Evolutionary conservation across 2,329 filamentous ascomycete species (phyloP).

Genomic region (Aulographum hederae): DNA sequence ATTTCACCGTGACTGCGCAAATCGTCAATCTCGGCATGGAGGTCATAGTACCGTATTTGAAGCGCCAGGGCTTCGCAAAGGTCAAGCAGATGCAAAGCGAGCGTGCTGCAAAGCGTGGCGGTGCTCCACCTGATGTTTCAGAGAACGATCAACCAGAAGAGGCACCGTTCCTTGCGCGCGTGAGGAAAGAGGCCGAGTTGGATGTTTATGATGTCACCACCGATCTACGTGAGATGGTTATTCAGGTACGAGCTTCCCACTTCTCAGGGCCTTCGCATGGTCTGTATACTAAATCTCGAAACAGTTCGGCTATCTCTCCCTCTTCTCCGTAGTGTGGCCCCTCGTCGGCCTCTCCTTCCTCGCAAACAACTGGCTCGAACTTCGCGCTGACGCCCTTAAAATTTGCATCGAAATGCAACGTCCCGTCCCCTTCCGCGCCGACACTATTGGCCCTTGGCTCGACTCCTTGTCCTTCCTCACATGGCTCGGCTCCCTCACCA

Average conservation of each 20-base stretch:
- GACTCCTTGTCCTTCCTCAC: constrained; percentile 74
- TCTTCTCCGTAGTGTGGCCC: constrained; percentile 92
- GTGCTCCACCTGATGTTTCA: constrained; percentile 27
- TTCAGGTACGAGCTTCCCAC: constrained; percentile 44
- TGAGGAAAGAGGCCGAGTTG: constrained; percentile 67
- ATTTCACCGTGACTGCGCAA: constrained; percentile 87
- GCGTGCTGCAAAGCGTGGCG: constrained; percentile 37
- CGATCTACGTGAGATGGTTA: constrained; percentile 86
- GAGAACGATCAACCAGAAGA: constrained; percentile 58
- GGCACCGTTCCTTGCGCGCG: constrained; percentile 57
- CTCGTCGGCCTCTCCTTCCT: constrained; percentile 79
- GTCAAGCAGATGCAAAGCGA: constrained; percentile 55
- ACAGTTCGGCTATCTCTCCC: constrained; percentile 63
- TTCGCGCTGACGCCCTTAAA: constrained; percentile 86
- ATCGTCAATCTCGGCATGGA: constrained; percentile 77
- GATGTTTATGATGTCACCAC: constrained; percentile 74
- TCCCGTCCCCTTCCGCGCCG: constrained; percentile 74
- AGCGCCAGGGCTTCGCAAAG: constrained; percentile 59
- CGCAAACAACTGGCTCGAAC: constrained; percentile 89
- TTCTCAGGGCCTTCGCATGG: not conserved
- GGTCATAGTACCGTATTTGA: constrained; percentile 67
- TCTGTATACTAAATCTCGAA: no score
- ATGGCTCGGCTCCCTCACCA: constrained; percentile 82
- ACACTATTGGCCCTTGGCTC: constrained; percentile 89
- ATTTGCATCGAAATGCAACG: constrained; percentile 79